phyloP scores from a whole-genome alignment of 345 rosid species.

The Populus nigra region DNA sequence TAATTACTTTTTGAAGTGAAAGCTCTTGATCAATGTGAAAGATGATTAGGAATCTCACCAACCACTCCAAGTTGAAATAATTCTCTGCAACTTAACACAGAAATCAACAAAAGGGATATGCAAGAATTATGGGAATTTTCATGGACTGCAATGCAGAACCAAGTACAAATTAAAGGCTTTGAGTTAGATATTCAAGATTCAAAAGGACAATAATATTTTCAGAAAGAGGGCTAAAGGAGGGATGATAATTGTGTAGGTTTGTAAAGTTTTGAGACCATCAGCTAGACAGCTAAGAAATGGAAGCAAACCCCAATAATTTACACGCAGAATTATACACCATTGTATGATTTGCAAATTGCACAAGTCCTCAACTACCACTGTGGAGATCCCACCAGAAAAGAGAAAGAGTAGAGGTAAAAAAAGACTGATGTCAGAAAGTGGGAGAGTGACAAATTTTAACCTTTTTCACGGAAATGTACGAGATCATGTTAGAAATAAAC shows the following conservation, averaged over 20 bases:
- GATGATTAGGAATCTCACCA: not conserved
- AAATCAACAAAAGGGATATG: not conserved
- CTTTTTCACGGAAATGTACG: constrained; percentile 62
- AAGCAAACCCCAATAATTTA: constrained; percentile 1
- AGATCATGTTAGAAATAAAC: constrained; percentile 32
- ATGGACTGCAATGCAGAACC: not conserved
- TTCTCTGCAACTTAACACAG: not conserved
- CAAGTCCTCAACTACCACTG: constrained; percentile 21
- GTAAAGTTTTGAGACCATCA: constrained; percentile 17
- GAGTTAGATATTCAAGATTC: not conserved
- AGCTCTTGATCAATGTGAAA: not conserved
- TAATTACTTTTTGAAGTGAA: too few relatives aligned
- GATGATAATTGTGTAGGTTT: constrained; percentile 23
- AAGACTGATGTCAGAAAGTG: constrained; percentile 19
- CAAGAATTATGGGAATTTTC: not conserved
- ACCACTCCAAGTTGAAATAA: not conserved
- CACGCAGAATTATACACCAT: not conserved
- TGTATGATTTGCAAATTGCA: not conserved
- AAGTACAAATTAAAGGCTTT: not conserved
- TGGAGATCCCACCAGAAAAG: constrained; percentile 14
- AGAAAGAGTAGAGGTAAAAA: not conserved
- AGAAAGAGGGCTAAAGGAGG: not conserved
- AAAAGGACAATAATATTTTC: not conserved
- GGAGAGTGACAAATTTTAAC: constrained; percentile 37
- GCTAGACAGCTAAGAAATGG: constrained; percentile 21